Evolutionary conservation across 169 alveolate species (phyloP), one percentile per base, ranked within the genome.

Genomic region (Neospora caninum): DNA sequence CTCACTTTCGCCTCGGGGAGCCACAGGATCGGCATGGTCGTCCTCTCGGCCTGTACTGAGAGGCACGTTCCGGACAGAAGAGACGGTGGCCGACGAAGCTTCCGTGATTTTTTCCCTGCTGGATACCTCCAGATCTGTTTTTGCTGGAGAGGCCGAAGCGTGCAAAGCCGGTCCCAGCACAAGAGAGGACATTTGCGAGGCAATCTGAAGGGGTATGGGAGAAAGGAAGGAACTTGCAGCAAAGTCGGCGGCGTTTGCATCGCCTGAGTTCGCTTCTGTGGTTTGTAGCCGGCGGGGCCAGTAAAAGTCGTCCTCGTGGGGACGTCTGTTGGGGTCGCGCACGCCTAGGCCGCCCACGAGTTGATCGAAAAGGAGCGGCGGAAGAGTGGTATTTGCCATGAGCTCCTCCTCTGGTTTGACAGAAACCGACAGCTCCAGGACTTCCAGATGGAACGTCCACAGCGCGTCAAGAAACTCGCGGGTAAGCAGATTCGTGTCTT

Each of bases 401-500:
- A 38, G 49, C 20, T 78, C 86, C n/a, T 78, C 49, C 22, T 78
- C 86, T 10, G 86, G 86, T n/a, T 78, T 38, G 2, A 78, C 86
- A 16, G 86, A 78, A n/a, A 78, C 86, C 67, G 43, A 58, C 38
- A 93, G 39, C 49, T 87, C 91, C 64, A 93, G 67, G 43, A 93
- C 70, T 36, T 53, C 49, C 82, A 73, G 58, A 39, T 93, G 95
- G 89, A 93, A 43, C 22, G 84, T 91, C 95, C 95, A 93, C 89
- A 93, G 69, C 27, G 95, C 95, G 69, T 93, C 83, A 36, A 93
- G 91, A n/a, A 93, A 93, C 9, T 91, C 80, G 18, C 70, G 53
- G 31, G 84, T 91, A 29, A 93, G 49, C 45, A 93, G 53, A 49
- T 93, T 93, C 53, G 93, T 93, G 89, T 42, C 84, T 29, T 53